Base-by-base conservation (phyloP, 2,329 filamentous ascomycete genomes). In the Xenoacremonium recifei region DNA sequence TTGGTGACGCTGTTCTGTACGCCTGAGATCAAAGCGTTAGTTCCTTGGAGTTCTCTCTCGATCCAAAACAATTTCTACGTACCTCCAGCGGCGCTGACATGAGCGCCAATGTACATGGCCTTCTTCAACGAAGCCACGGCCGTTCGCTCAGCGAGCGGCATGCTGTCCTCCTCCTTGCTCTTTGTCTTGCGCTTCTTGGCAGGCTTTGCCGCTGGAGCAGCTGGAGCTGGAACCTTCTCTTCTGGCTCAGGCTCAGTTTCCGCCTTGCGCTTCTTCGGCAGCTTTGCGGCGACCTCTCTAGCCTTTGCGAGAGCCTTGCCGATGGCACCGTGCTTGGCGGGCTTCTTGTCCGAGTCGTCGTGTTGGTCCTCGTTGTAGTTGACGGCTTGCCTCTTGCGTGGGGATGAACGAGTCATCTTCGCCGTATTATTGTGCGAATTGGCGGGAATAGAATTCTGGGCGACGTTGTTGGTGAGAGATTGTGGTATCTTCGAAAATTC, bases 31-130 rank as follows among this genome's bases (percentile, higher is more conserved):
- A 42, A 29, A 19, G n/a, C n/a, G n/a, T n/a, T n/a, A n/a, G n/a
- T n/a, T n/a, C n/a, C n/a, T n/a, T n/a, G 29, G 13, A 9, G 5
- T 12, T 31, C 21, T 19, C 6, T 5, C 5, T 16, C 21, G 19
- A 16, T 19, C 9, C 3, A 4, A 21, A 16, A 15, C 6, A 4
- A 15, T 29, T 10, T 30, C 25, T 35, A 51, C 73, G 42, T 63
- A 87, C 89, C 92, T 71, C 91, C 92, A 20, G 93, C 90, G 49
- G 80, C 84, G 65, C 87, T 93, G 47, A 97, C 89, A 64, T 99
- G 93, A 1, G 93, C 93, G 13, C 93, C 93, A 41, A 99, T 85
- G 58, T 87, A 85, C 77, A 96, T 87, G 11, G 73, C 66, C 61
- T 74, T 77, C 62, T 84, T 84, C 48, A 92, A 72, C 1, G 82